Evolutionary conservation across 176 grass and related monocot species (phyloP).

Genomic region (Melocanna baccifera): DNA sequence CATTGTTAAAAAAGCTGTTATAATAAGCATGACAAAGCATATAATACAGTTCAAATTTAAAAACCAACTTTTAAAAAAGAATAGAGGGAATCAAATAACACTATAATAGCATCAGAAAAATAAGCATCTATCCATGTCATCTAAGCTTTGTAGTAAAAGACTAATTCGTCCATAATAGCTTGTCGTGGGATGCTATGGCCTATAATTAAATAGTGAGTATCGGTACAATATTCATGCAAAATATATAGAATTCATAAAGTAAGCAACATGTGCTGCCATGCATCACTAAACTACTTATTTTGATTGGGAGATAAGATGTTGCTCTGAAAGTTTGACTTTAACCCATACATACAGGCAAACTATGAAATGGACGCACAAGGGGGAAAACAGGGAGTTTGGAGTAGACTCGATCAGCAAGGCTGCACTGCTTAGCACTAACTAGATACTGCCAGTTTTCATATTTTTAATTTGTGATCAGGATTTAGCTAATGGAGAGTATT

Average conservation of each 20-base stretch:
- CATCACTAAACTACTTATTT: neutral
- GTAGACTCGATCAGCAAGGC: neutral
- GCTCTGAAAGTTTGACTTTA: constrained; percentile 9
- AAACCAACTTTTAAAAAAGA: neutral
- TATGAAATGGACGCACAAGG: neutral
- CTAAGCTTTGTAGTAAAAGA: neutral
- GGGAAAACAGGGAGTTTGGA: neutral
- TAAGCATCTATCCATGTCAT: neutral
- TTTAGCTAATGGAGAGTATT: neutral
- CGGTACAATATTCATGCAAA: no score
- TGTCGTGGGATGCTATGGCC: no score
- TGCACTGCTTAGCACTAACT: neutral
- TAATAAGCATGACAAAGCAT: neutral
- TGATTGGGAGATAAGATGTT: neutral
- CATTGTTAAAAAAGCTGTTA: neutral
- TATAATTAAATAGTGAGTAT: no score
- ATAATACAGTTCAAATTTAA: neutral
- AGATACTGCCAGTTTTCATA: neutral
- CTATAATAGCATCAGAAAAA: neutral
- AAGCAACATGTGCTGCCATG: neutral
- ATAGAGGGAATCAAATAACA: neutral
- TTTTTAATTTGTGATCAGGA: neutral
- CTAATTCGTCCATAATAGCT: neutral
- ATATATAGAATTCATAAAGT: neutral
- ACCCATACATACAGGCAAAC: neutral